Evolutionary conservation across 176 grass and related monocot species (phyloP), one percentile per base, ranked within the genome.

Genomic region (Tuctoria greenei): DNA sequence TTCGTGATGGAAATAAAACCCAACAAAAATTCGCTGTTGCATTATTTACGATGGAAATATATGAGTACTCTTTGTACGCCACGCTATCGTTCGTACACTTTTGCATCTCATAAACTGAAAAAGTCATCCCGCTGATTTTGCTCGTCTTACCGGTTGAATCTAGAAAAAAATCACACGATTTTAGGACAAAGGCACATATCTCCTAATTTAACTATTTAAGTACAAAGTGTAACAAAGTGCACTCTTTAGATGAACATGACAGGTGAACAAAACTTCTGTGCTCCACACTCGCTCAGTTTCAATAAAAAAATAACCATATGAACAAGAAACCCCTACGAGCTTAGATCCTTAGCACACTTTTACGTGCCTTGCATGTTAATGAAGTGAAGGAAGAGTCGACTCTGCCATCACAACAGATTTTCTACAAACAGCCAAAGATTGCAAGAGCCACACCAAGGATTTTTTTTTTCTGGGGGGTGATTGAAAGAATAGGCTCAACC

Each of bases 231-330:
- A n/a, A n/a, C n/a, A n/a, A n/a, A n/a, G n/a, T n/a, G n/a, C n/a
- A n/a, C n/a, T n/a, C n/a, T 76, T 68, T 51, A 4, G 24, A 70
- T 36, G 20, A 69, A 64, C 37, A 64, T 37, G 6, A 72, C 40
- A 39, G 31, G 61, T 68, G 54, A 79, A 83, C 69, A 88, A 39
- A 88, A 45, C 75, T 66, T 35, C 42, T 44, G 7, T 36, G 81
- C 46, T 71, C 76, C 71, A 57, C 21, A 37, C 8, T 73, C 36
- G 63, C 31, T 62, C 18, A 37, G 36, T 20, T 45, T 74, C 10
- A 54, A 10, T 25, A 37, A 35, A 47, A 31, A 43, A 74, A 28
- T 4, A 14, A 60, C 38, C 71, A 76, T 64, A 82, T 72, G 58
- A 66, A 77, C 79, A 82, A 5, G 56, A 64, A 64, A 75, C 11